Evolutionary conservation across 345 rosid species (phyloP).

Genomic region (Orychophragmus violaceus): DNA sequence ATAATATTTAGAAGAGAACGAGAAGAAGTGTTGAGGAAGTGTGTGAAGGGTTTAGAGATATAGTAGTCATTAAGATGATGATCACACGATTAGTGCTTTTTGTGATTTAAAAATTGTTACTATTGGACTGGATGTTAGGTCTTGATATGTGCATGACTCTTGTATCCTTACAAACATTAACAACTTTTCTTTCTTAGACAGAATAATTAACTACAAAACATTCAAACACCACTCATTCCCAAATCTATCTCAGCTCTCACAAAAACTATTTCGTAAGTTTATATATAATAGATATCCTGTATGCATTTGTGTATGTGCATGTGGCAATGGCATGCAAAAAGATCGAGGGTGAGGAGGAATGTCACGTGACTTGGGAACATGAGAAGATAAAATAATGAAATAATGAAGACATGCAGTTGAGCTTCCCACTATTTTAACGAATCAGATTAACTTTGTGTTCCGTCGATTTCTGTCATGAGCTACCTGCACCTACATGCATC

Average conservation of each 20-base stretch:
- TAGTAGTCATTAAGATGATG: conserved; percentile 29
- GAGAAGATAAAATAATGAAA: conserved; percentile 33
- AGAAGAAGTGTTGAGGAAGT: conserved; percentile 24
- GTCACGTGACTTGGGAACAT: conserved; percentile 28
- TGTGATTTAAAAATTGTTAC: conserved; percentile 21
- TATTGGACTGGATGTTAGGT: conserved; percentile 25
- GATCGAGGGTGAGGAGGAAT: conserved; percentile 32
- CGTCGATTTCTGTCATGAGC: conserved; percentile 50
- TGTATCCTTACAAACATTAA: background rate
- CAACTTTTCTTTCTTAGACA: background rate
- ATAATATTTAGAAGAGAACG: conserved; percentile 13
- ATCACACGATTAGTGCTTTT: conserved; percentile 31
- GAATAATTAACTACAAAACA: background rate
- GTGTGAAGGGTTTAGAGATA: conserved; percentile 31
- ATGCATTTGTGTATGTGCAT: background rate
- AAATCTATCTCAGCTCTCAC: too few species aligned
- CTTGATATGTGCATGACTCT: conserved; percentile 27
- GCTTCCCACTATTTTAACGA: conserved; percentile 28
- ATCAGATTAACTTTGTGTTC: conserved; percentile 32
- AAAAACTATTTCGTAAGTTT: too few species aligned
- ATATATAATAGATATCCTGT: too few species aligned
- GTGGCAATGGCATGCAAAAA: conserved; percentile 26
- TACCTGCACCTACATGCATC: conserved; percentile 16
- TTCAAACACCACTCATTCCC: background rate
- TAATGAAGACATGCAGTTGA: conserved; percentile 49